Percentiles rank a stretch among this genome's conserved stretches.
Evolutionary conservation across 1,139 yeast species (phyloP).

Genomic region (Scheffersomyces quercinus): DNA sequence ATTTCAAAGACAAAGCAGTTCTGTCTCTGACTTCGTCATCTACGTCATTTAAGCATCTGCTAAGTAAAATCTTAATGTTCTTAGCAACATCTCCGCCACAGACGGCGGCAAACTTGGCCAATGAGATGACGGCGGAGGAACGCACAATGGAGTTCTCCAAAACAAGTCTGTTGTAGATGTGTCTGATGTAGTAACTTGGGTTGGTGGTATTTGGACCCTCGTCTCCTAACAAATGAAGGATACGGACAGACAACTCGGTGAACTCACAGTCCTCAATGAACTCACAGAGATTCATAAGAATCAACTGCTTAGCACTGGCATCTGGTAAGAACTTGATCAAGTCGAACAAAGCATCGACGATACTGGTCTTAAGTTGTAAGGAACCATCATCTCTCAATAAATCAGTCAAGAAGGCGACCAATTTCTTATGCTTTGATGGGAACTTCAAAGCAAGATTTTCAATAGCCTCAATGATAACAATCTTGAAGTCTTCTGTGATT

Average conservation of each 20-base stretch:
- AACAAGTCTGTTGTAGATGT: constrained; percentile 94
- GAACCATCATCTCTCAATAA: constrained; percentile 92
- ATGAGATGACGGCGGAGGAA: constrained; percentile 91
- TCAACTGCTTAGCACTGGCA: constrained; percentile 72
- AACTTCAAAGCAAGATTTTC: constrained; percentile 89
- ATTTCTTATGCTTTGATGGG: constrained; percentile 84
- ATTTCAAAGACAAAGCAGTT: constrained; percentile 80
- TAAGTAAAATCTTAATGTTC: constrained; percentile 73
- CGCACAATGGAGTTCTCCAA: constrained; percentile 93
- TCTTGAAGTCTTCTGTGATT: constrained; percentile 92
- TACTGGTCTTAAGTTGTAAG: constrained; percentile 76
- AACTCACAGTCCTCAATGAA: constrained; percentile 98
- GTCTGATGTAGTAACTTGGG: constrained; percentile 92
- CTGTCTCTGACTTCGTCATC: constrained; percentile 99
- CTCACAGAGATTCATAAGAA: constrained; percentile 89
- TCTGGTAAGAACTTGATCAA: constrained; percentile 82
- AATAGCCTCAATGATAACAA: constrained; percentile 92
- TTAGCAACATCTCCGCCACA: constrained; percentile 67
- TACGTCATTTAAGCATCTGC: constrained; percentile 81
- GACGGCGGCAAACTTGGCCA: constrained; percentile 85
- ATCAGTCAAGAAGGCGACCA: constrained; percentile 80
- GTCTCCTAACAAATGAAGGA: constrained; percentile 86
- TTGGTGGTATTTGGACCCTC: constrained; percentile 89
- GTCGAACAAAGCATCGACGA: constrained; percentile 90
- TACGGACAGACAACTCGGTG: constrained; percentile 88